Percentiles rank a stretch among this genome's conserved stretches.
phyloP scores from a whole-genome alignment of 1,139 yeast genomes.

The Debaryomyces subglobosus region DNA sequence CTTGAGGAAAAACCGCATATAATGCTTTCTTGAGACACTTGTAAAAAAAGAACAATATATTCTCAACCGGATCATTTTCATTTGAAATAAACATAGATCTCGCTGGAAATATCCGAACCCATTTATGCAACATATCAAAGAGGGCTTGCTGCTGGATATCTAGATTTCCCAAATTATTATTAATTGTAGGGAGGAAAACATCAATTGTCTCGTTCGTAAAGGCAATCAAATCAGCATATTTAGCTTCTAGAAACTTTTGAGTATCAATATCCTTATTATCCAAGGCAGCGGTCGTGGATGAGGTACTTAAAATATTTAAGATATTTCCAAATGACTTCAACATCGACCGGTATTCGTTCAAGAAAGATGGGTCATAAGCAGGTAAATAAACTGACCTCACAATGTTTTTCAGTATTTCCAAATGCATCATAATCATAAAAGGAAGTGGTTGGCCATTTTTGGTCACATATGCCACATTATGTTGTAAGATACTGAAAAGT shows the following conservation, averaged over 20 bases:
- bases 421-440: conserved; percentile 34
- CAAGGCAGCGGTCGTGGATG: neutral
- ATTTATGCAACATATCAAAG: conserved; percentile 40
- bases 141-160: conserved; percentile 38
- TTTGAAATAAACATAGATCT: conserved; percentile 26
- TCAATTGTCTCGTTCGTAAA: conserved; percentile 30
- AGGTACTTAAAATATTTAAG: neutral
- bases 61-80: conserved; percentile 34
- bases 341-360: conserved; percentile 31
- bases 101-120: conserved; percentile 44
- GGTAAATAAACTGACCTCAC: conserved; percentile 43
- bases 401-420: conserved; percentile 41
- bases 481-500: conserved; percentile 39
- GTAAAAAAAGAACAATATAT: conserved; percentile 37
- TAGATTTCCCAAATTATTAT: conserved; percentile 27
- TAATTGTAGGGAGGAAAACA: conserved; percentile 32
- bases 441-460: conserved; percentile 24
- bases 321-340: conserved; percentile 26
- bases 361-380: conserved; percentile 36
- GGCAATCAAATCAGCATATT: conserved; percentile 27
- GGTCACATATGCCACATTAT: conserved; percentile 28
- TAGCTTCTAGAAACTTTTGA: conserved; percentile 21
- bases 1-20: conserved; percentile 45
- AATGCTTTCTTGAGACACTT: conserved; percentile 39
- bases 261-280: conserved; percentile 5